Base-by-base conservation (phyloP, 2,329 filamentous ascomycete species). In the Alternaria hordeiaustralica region DNA sequence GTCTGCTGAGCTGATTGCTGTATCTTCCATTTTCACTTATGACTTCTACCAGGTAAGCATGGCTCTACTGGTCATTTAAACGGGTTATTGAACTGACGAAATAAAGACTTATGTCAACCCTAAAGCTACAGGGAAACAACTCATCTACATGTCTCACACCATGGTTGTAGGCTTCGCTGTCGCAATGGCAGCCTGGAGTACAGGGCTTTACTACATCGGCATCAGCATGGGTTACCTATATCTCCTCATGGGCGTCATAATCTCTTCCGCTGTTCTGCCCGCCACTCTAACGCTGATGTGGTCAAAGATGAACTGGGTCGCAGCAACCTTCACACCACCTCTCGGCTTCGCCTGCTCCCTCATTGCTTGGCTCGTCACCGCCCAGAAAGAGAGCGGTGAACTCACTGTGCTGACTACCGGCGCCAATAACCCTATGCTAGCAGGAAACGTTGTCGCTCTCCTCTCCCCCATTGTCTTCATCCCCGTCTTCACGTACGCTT, bases 161-260 rank as follows among this genome's bases (percentile, higher is more conserved):
- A 88, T 89, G 73, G 94, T 91, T 61, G 81, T 96, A 43, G 84
- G 89, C 13, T 97, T 94, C 73, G 90, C 92, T 0, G 70, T 94
- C 20, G 85, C 92, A 71, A 95, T 97, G 83, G 92, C 92, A 13
- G 87, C 84, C 2, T 93, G 96, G 79, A 90, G 90, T 0, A 92
- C 92, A 0, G 93, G 92, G 0, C 86, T 96, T 0, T 77, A 82
- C 68, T 84, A 84, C 66, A 81, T 81, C 21, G 82, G 91, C 20
- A 91, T 97, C 64, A 90, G 88, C 11, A 96, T 97, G 92, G 94
- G 93, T 11, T 96, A 94, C 73, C 84, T 96, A 4, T 96, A 96
- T 75, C 83, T 97, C 2, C 87, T 97, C 75, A 97, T 97, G 94
- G 94, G 94, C 8, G 92, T 94, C 55, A 92, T 97, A 73, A 96